A percentile compares a stretch with the other conserved stretches of the same genome.
These are phyloP conservation scores for Volutella citrinella DNA, from an alignment of 2,329 filamentous ascomycete species.

Conservation along the genomic window DNA sequence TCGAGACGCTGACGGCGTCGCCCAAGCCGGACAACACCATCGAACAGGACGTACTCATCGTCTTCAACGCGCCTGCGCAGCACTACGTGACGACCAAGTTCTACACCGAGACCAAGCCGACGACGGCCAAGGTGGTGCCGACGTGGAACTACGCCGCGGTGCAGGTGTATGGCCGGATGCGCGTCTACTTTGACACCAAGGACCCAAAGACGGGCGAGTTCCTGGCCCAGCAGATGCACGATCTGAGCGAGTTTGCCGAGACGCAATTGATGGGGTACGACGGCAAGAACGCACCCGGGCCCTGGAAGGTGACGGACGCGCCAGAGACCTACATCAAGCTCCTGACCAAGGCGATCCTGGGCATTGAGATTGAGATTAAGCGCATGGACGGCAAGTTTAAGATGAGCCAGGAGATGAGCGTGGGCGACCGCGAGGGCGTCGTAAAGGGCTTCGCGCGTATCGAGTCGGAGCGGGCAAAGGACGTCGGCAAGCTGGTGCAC, in stretches of 20 bases:
- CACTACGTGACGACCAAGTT: conserved; percentile 69
- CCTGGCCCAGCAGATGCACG: conserved; percentile 49
- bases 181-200: conserved; percentile 49
- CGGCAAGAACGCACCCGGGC: conserved; percentile 28
- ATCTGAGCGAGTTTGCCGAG: conserved; percentile 52
- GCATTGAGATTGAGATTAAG: conserved; percentile 56
- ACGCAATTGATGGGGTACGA: conserved; percentile 54
- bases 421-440: conserved; percentile 54
- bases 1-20: conserved; percentile 37
- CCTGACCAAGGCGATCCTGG: conserved; percentile 57
- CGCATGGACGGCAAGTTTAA: conserved; percentile 61
- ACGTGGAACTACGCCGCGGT: conserved; percentile 70
- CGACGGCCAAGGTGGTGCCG: conserved; percentile 63
- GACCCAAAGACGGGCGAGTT: conserved; percentile 40
- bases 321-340: conserved; percentile 54
- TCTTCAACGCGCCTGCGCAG: conserved; percentile 57
- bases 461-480: conserved; percentile 26
- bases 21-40: conserved; percentile 25
- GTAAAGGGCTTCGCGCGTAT: conserved; percentile 50
- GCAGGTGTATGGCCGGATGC: conserved; percentile 59
- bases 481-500: conserved; percentile 32
- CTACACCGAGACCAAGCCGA: conserved; percentile 63
- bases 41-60: conserved; percentile 55
- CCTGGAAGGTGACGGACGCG: conserved; percentile 58
- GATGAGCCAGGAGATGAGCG: conserved; percentile 60